Percentiles rank a stretch among this genome's conserved stretches.
phyloP scores from a whole-genome alignment of 2,329 filamentous ascomycete species.

The Chrysoporthe puriensis region DNA sequence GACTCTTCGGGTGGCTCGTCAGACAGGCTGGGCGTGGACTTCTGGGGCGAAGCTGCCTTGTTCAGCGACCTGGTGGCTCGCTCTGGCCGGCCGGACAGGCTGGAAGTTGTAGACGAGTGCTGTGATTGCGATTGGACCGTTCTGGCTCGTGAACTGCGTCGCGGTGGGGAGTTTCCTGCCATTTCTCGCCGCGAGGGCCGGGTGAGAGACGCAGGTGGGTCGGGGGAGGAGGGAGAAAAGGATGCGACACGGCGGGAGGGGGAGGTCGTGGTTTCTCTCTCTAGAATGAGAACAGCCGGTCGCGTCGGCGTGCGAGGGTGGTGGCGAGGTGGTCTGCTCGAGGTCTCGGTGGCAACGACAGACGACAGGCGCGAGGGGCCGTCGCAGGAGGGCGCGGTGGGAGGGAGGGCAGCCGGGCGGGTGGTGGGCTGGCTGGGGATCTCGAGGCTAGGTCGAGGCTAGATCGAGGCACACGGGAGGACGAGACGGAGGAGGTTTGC shows the following conservation, averaged over 20 bases:
- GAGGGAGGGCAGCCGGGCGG: neutral
- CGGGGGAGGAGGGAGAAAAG: slow-evolving; percentile 26
- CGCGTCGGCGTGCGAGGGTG: slow-evolving; percentile 30
- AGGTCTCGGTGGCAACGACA: neutral
- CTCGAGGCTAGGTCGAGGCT: slow-evolving; percentile 19
- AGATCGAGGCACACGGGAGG: slow-evolving; percentile 23
- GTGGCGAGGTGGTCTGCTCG: neutral
- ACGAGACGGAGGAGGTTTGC: slow-evolving; percentile 25
- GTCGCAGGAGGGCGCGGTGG: slow-evolving; percentile 12
- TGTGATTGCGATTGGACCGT: slow-evolving; percentile 73
- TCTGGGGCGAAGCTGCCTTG: slow-evolving; percentile 73
- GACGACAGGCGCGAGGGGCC: slow-evolving; percentile 4
- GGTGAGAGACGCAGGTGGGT: slow-evolving; percentile 38
- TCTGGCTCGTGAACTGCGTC: slow-evolving; percentile 90
- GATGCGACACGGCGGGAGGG: slow-evolving; percentile 19
- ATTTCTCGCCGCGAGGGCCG: slow-evolving; percentile 50
- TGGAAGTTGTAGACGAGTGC: slow-evolving; percentile 73
- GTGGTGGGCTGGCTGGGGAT: slow-evolving; percentile 20
- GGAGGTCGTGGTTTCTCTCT: slow-evolving; percentile 17
- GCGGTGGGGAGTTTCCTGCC: slow-evolving; percentile 67
- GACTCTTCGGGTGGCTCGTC: slow-evolving; percentile 70
- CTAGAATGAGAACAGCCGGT: slow-evolving; percentile 30
- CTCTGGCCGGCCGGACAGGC: slow-evolving; percentile 76
- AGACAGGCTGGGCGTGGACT: slow-evolving; percentile 76
- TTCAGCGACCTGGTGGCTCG: slow-evolving; percentile 72